Percentiles rank a stretch among this genome's conserved stretches.
Conservation (phyloP, 371 early-diverging fungal genomes). For the Edhazardia aedis region DNA sequence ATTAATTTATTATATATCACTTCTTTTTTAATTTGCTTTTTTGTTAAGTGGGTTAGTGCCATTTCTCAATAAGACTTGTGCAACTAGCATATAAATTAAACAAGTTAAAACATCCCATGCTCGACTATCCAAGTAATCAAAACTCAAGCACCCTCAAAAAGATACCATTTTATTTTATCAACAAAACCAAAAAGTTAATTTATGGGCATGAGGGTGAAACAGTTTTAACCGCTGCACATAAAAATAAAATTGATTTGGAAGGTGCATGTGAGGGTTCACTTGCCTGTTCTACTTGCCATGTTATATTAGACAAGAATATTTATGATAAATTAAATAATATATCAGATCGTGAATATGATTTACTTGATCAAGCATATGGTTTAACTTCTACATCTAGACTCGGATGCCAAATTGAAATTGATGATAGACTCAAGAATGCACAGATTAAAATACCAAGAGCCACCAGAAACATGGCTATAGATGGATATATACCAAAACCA, state of each 20-base stretch:
- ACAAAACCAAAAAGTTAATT: no score
- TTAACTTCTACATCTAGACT: constrained; percentile 33
- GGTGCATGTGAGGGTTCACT: constrained; percentile 48
- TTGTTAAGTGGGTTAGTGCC: no score
- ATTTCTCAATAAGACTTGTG: no score
- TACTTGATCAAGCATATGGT: constrained; percentile 43
- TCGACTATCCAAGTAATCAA: no score
- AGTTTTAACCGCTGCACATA: constrained; percentile 40
- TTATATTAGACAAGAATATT: constrained; percentile 32
- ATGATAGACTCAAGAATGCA: constrained; percentile 18
- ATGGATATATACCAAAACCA: constrained; percentile 37
- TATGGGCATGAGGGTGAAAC: constrained; percentile 15
- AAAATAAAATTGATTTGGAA: constrained; percentile 37
- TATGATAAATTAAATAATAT: constrained; percentile 27
- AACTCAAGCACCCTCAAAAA: no score
- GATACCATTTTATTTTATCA: no score
- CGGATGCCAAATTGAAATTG: constrained; percentile 43
- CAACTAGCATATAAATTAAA: no score
- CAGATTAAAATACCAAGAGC: constrained; percentile 39
- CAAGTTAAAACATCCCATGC: no score
- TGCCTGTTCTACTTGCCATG: constrained; percentile 48
- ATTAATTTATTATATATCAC: no score
- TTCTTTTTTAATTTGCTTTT: no score
- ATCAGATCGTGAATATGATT: constrained; percentile 45
- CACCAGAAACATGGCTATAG: constrained; percentile 45